These are phyloP conservation scores for Gastrolobium bilobum DNA, from an alignment of 306 rosid genomes.

Conservation along the genomic window DNA sequence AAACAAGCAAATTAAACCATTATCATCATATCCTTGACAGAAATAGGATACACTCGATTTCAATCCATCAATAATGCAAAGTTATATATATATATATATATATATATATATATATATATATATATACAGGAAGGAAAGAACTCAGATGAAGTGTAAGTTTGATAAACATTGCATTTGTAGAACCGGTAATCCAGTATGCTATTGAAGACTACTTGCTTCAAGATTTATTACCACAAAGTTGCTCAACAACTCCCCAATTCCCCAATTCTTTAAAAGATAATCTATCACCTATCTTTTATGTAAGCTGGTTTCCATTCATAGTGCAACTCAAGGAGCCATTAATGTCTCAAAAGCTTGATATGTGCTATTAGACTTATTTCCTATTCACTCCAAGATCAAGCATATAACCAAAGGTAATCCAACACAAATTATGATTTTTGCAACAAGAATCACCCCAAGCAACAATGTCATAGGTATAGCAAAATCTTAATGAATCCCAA, in stretches of 20 bases:
- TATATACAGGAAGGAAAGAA: background rate
- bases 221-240: background rate
- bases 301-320: background rate
- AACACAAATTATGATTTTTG: background rate
- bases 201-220: background rate
- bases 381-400: background rate
- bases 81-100: no score
- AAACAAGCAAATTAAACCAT: constrained; percentile 30
- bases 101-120: background rate
- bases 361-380: background rate
- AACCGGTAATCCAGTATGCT: background rate
- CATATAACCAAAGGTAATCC: background rate
- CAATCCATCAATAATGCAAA: background rate
- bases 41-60: background rate
- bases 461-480: no score
- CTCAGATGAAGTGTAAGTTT: background rate
- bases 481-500: no score
- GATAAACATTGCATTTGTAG: background rate
- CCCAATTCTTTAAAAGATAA: background rate
- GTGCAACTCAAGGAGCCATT: no score
- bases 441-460: background rate
- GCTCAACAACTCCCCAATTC: background rate
- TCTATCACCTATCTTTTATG: background rate
- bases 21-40: constrained; percentile 24
- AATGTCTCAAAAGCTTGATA: background rate